Percentiles rank a stretch among this genome's conserved stretches.
phyloP scores from a whole-genome alignment of 2,329 filamentous ascomycete species.

The Sarocladium kiliense region DNA sequence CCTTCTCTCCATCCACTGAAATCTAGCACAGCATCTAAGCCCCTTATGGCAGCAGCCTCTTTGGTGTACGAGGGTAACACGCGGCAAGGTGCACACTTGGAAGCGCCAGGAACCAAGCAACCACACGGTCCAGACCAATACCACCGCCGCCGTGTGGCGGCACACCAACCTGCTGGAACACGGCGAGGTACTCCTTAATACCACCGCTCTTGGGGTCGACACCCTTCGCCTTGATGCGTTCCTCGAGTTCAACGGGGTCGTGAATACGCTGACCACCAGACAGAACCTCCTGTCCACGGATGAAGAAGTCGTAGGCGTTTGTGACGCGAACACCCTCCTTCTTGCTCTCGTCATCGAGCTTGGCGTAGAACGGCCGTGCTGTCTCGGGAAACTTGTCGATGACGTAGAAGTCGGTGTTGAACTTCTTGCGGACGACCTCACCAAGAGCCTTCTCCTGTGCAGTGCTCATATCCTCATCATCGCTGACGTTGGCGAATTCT shows the following conservation, averaged over 20 bases:
- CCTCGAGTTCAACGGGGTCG: slow-evolving; percentile 67
- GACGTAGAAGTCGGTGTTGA: slow-evolving; percentile 92
- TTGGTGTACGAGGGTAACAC: slow-evolving; percentile 56
- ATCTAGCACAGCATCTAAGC: not conserved
- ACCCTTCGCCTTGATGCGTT: slow-evolving; percentile 72
- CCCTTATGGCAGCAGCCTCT: slow-evolving; percentile 47
- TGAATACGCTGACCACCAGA: slow-evolving; percentile 91
- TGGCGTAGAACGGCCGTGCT: slow-evolving; percentile 91
- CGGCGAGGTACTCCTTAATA: slow-evolving; percentile 88
- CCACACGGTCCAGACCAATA: slow-evolving; percentile 83
- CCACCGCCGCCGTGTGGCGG: slow-evolving; percentile 89
- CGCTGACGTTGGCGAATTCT: slow-evolving; percentile 62
- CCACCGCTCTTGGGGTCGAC: slow-evolving; percentile 68
- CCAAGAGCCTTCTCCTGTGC: slow-evolving; percentile 87
- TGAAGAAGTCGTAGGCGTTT: slow-evolving; percentile 76
- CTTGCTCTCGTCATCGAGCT: slow-evolving; percentile 64
- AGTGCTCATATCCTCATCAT: slow-evolving; percentile 76
- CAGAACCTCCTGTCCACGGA: slow-evolving; percentile 88
- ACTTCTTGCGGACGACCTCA: slow-evolving; percentile 79
- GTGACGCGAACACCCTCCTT: slow-evolving; percentile 41
- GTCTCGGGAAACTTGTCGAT: slow-evolving; percentile 92
- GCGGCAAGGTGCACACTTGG: slow-evolving; percentile 54
- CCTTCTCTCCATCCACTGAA: not conserved
- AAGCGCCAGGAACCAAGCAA: slow-evolving; percentile 58
- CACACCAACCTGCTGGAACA: slow-evolving; percentile 74